Base-by-base conservation (phyloP, 1,284 basidiomycete species). In the Rhizopogon parksii region DNA sequence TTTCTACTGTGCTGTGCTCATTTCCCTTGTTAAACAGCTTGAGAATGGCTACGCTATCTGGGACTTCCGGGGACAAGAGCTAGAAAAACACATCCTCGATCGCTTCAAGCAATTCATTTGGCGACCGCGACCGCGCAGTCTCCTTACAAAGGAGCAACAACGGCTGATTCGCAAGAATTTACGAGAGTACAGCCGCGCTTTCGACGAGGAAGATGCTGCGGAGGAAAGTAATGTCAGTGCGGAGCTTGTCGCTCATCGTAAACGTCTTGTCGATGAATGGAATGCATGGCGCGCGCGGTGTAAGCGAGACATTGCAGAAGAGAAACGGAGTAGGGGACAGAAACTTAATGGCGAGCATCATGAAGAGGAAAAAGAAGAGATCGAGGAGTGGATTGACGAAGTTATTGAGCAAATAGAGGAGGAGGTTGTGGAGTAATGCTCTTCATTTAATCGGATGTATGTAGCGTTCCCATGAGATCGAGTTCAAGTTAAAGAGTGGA, bases 31-130 rank as follows among this genome's bases (percentile, higher is more conserved):
- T 21, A n/a, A 14, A 21, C 55, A 95, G 93, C 82, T 97, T 60
- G 96, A 99, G 69, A 92, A 97, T 59, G 96, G 96, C 38, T 99
- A 88, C 67, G 88, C 87, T 9, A 84, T 99, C 58, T 99, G 95
- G 95, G 95, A 98, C 72, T 98, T 98, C 79, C 89, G 88, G 54
- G 96, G 96, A 24, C 85, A 91, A 65, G 91, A 96, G 70, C 78
- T 97, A 40, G 78, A 86, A 64, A 95, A 95, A 71, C 82, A 88
- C 54, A 83, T 94, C 54, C 77, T 89, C 57, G 96, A 99, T 66
- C 85, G 89, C 54, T 99, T 99, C 82, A 99, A 99, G 77, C 96
- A 99, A 71, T 94, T 99, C 71, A 79, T 98, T 53, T 99, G 96
- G 96, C 86, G 96, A 35, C 95, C 95, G 36, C 85, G 96, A 21